Evolutionary conservation across 306 rosid genomes (phyloP).

Genomic region (Echinosophora koreensis): DNA sequence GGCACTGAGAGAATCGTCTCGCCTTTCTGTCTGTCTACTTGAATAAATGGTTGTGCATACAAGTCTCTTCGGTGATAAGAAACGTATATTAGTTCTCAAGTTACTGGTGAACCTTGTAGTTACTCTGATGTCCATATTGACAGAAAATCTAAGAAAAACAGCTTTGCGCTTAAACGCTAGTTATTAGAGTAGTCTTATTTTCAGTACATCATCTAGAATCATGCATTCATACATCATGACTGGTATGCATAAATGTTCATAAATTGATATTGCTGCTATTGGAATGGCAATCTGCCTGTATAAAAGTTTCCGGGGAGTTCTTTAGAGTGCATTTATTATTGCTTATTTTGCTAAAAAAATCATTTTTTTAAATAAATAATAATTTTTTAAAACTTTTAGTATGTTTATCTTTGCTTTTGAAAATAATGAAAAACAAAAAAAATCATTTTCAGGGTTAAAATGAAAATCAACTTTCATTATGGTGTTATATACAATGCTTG

Average conservation of each 20-base stretch:
- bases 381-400: no score
- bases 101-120: background rate
- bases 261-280: slow-evolving; percentile 4
- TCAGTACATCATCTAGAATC: slow-evolving; percentile 4
- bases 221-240: background rate
- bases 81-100: background rate
- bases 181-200: background rate
- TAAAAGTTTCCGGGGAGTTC: background rate
- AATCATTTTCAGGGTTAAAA: no score
- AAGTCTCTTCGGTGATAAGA: background rate
- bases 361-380: no score
- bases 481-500: background rate
- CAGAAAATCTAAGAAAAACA: background rate
- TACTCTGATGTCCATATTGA: background rate
- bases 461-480: no score
- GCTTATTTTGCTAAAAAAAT: no score
- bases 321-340: background rate
- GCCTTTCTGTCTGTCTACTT: background rate
- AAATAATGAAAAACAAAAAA: no score
- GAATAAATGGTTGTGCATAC: background rate
- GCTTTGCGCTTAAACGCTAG: background rate
- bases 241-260: background rate
- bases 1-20: background rate
- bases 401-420: no score
- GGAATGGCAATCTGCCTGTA: slow-evolving; percentile 5